Conservation (phyloP, 805 yeast genomes). For the Scheffersomyces coipomensis region DNA sequence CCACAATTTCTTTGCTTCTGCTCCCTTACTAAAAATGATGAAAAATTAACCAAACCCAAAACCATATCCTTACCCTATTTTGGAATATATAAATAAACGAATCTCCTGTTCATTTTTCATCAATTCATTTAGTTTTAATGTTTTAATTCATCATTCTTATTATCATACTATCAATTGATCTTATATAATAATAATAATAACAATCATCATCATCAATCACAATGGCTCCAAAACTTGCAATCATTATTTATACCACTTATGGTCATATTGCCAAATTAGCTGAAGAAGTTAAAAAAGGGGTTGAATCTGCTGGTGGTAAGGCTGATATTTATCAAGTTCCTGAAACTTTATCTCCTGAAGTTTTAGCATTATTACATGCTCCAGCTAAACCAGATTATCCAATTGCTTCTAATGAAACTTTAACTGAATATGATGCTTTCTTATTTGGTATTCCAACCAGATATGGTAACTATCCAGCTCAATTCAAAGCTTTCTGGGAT, state of each 20-base stretch:
- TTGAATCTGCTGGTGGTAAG: constrained; percentile 62
- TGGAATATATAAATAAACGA: no score
- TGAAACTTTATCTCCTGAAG: constrained; percentile 67
- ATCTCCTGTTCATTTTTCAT: no score
- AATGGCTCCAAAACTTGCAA: constrained; percentile 41
- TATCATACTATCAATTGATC: constrained; percentile 3
- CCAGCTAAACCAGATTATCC: constrained; percentile 54
- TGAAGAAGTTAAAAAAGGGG: constrained; percentile 63
- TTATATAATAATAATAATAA: background rate
- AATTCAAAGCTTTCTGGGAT: constrained; percentile 75
- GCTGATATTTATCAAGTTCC: constrained; percentile 74
- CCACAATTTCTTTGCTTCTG: no score
- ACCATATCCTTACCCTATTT: no score
- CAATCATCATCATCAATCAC: constrained; percentile 2
- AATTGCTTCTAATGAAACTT: constrained; percentile 56
- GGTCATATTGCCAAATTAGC: constrained; percentile 76
- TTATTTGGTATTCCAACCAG: constrained; percentile 86
- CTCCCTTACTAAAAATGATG: no score
- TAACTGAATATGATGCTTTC: constrained; percentile 72
- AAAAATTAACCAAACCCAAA: no score
- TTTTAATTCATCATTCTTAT: background rate
- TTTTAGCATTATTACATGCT: constrained; percentile 58
- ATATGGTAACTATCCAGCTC: constrained; percentile 79
- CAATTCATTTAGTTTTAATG: no score
- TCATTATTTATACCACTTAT: constrained; percentile 65